Base-by-base conservation (phyloP, 1,284 basidiomycete species). In the Neolentinus lepideus region DNA sequence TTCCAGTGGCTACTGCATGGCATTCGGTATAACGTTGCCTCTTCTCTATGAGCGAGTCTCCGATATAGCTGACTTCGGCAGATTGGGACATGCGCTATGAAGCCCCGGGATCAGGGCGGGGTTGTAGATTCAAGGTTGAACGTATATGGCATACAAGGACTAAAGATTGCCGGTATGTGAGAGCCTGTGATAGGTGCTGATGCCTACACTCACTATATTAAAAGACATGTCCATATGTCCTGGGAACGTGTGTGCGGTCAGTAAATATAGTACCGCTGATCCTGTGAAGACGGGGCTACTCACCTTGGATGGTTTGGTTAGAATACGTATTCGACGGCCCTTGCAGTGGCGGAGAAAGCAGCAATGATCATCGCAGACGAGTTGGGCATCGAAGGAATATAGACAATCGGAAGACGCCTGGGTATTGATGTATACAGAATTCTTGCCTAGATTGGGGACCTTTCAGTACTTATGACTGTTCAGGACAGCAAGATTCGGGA, bases 81-180 rank as follows among this genome's bases (percentile, higher is more conserved):
- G 80, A 70, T 82, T 29, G 83, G 82, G 16, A 88, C 85, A 0
- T 86, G 84, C 58, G 77, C 81, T 0, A 88, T 88, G 85, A 85
- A 81, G 63, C 72, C 79, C 0, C 74, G 77, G 24, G 74, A 76
- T 14, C 57, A 72, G 52, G 75, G 75, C 2, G 86, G 85, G 12
- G 85, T 87, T 0, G 83, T 88, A 6, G 82, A 88, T 59, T 58
- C 76, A 2, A 71, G 69, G 2, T 65, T 89, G 48, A 82, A 83
- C 62, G 84, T 88, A 1, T 85, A 88, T 61, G 85, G 84, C 4
- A 74, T 82, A 0, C 60, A 69, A 50, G 71, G 75, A 21, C 68
- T 89, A 52, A 88, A 88, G 67, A 73, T 88, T 24, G 80, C 78
- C 51, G 71, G 71, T 66, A 43, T 12, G 2, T 31, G 52, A n/a